These are phyloP conservation scores for Herpotrichia juniperi DNA, from an alignment of 2,329 filamentous ascomycete genomes.

Conservation along the genomic window DNA sequence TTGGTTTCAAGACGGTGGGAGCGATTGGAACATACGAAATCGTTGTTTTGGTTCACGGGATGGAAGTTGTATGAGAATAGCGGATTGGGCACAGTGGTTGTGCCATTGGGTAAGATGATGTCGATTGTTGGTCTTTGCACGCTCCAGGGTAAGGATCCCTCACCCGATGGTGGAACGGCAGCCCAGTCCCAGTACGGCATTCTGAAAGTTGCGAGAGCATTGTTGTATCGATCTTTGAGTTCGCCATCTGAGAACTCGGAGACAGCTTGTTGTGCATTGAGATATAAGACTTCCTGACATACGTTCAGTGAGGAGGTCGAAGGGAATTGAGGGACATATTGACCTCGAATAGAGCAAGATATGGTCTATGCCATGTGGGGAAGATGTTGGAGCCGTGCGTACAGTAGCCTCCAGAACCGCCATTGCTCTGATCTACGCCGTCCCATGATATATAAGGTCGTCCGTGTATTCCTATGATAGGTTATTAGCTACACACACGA, in stretches of 20 bases:
- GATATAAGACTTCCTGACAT: conserved; percentile 46
- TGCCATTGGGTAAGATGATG: conserved; percentile 39
- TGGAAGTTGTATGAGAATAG: conserved; percentile 51
- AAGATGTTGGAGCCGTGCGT: conserved; percentile 78
- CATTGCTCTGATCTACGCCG: conserved; percentile 53
- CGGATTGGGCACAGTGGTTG: conserved; percentile 46
- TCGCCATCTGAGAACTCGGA: conserved; percentile 46
- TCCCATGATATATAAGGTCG: conserved; percentile 68
- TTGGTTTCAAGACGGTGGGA: not conserved
- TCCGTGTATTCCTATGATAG: conserved; percentile 74
- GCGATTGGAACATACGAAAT: conserved; percentile 53
- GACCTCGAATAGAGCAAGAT: conserved; percentile 68
- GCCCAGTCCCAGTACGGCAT: conserved; percentile 57
- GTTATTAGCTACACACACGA: not conserved
- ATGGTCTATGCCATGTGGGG: conserved; percentile 81
- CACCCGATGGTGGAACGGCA: conserved; percentile 37
- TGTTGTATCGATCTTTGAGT: conserved; percentile 42
- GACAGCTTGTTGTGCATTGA: conserved; percentile 45
- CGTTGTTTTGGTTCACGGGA: conserved; percentile 60
- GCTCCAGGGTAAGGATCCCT: conserved; percentile 43
- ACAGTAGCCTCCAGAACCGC: conserved; percentile 72
- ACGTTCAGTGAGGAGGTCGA: conserved; percentile 7
- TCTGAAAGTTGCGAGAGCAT: conserved; percentile 45
- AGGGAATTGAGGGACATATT: not conserved
- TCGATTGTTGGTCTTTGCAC: conserved; percentile 40